phyloP scores from a whole-genome alignment of 2,329 filamentous ascomycete genomes.

The Sclerotinia glacialis region DNA sequence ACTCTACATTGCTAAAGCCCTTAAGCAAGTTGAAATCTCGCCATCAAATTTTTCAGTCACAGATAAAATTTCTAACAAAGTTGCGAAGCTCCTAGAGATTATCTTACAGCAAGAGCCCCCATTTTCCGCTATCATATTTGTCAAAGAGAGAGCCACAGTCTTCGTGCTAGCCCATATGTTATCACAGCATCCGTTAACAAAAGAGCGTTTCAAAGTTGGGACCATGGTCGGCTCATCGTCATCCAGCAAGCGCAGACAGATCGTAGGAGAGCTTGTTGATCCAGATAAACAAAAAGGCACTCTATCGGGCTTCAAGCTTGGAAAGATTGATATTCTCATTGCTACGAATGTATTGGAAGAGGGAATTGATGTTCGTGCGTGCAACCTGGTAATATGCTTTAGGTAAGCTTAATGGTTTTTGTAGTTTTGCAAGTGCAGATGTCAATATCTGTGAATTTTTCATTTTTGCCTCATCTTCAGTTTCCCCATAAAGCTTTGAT shows the following conservation, averaged over 20 bases:
- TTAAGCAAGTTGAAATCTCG: constrained; percentile 43
- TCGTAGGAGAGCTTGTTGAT: constrained; percentile 44
- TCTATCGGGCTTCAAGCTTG: constrained; percentile 52
- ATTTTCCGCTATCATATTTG: constrained; percentile 63
- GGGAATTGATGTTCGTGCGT: constrained; percentile 63
- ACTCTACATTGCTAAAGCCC: constrained; percentile 51
- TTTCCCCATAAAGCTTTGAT: neutral
- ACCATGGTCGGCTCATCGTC: constrained; percentile 55
- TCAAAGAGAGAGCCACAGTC: constrained; percentile 59
- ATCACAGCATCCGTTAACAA: constrained; percentile 50
- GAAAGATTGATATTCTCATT: constrained; percentile 55
- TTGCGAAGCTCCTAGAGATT: constrained; percentile 54
- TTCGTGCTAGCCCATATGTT: constrained; percentile 52
- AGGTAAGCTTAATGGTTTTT: constrained; percentile 29
- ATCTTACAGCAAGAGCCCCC: constrained; percentile 44
- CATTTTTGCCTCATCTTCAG: neutral
- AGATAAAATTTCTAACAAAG: constrained; percentile 58
- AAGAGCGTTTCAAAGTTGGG: constrained; percentile 49
- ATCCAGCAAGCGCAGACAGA: constrained; percentile 40
- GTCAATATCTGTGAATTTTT: neutral
- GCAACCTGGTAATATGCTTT: constrained; percentile 63
- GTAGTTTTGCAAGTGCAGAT: neutral
- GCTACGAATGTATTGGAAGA: constrained; percentile 61
- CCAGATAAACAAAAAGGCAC: constrained; percentile 40
- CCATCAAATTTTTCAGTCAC: constrained; percentile 52